Percentiles rank a stretch among this genome's conserved stretches.
These are phyloP conservation scores for Spathaspora passalidarum DNA, from an alignment of 805 yeast species.

Conservation along the genomic window DNA sequence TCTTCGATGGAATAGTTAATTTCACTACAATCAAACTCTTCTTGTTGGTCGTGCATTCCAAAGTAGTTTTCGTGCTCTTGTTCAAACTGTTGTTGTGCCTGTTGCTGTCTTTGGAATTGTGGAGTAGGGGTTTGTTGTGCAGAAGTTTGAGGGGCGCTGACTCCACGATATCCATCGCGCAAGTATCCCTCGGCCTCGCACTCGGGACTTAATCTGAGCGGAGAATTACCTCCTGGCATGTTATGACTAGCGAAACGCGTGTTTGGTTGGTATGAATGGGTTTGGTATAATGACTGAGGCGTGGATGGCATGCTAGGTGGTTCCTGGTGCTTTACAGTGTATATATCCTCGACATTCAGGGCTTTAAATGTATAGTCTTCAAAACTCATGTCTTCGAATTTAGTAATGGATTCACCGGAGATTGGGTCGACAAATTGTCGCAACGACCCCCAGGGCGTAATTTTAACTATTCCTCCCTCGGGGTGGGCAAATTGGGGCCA, in stretches of 20 bases:
- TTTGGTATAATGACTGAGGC: constrained; percentile 18
- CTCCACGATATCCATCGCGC: constrained; percentile 20
- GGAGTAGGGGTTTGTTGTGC: constrained; percentile 2
- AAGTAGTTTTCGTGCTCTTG: constrained; percentile 37
- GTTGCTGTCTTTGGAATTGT: neutral
- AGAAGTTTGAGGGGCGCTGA: constrained; percentile 11
- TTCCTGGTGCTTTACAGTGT: neutral
- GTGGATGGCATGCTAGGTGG: constrained; percentile 19
- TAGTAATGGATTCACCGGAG: constrained; percentile 44
- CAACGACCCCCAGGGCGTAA: constrained; percentile 63
- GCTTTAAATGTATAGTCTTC: constrained; percentile 17
- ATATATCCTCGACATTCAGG: constrained; percentile 4
- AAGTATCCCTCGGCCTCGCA: constrained; percentile 36
- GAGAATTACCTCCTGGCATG: constrained; percentile 13
- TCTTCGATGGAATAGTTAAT: constrained; percentile 7
- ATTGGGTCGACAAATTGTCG: constrained; percentile 41
- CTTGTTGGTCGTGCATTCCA: constrained; percentile 28
- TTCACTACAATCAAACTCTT: constrained; percentile 13
- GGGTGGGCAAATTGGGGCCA: constrained; percentile 61
- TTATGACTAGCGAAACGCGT: constrained; percentile 4
- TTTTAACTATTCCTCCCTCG: constrained; percentile 58
- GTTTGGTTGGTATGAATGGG: constrained; percentile 4
- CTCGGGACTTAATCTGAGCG: constrained; percentile 28
- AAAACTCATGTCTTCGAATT: constrained; percentile 44
- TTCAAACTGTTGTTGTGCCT: constrained; percentile 1